A percentile compares a stretch with the other conserved stretches of the same genome.
Conservation (phyloP, 768 basidiomycete species). For the Mycena maculata region DNA sequence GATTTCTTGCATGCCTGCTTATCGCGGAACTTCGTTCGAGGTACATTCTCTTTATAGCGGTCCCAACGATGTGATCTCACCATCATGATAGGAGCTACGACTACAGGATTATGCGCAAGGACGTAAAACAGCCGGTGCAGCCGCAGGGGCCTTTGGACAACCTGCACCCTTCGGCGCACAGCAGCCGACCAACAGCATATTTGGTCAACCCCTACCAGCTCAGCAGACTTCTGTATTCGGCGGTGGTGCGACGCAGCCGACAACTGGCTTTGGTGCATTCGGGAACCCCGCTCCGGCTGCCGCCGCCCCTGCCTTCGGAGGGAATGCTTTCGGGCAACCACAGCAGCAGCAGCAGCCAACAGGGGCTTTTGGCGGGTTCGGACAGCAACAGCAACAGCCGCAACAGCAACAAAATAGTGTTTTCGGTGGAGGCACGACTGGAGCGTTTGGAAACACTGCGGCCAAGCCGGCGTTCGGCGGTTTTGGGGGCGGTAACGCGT, state of each 20-base stretch:
- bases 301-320: slow-evolving; percentile 33
- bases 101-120: slow-evolving; percentile 81
- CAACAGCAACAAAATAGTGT: slow-evolving; percentile 28
- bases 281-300: slow-evolving; percentile 49
- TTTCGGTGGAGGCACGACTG: slow-evolving; percentile 37
- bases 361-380: slow-evolving; percentile 42
- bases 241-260: slow-evolving; percentile 41
- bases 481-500: too few relatives aligned
- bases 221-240: slow-evolving; percentile 55
- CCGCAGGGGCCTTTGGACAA: slow-evolving; percentile 72
- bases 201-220: slow-evolving; percentile 58
- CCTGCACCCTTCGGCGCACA: slow-evolving; percentile 59
- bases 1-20: slow-evolving; percentile 83
- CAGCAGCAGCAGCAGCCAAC: slow-evolving; percentile 47
- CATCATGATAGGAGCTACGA: slow-evolving; percentile 69
- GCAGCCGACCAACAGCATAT: slow-evolving; percentile 55
- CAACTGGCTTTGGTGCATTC: slow-evolving; percentile 59
- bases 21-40: slow-evolving; percentile 82
- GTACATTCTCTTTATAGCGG: slow-evolving; percentile 49
- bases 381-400: slow-evolving; percentile 46
- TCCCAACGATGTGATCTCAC: slow-evolving; percentile 27
- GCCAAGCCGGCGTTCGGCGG: slow-evolving; percentile 38
- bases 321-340: slow-evolving; percentile 48
- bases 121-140: slow-evolving; percentile 75
- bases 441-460: slow-evolving; percentile 47